Evolutionary conservation across 176 grass and related monocot species (phyloP).

Genomic region (Juncus effusus): DNA sequence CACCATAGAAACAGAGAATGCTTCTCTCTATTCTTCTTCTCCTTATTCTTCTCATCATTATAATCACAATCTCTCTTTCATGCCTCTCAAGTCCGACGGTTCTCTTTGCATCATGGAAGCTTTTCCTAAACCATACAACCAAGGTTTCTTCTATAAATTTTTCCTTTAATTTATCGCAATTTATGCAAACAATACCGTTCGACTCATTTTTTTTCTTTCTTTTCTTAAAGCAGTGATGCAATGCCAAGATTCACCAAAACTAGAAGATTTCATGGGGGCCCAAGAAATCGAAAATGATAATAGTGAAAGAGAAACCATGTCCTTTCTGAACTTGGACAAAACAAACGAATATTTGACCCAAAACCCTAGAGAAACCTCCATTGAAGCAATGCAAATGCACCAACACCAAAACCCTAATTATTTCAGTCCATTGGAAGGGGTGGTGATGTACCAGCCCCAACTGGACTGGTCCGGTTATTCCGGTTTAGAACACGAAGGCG

Average conservation of each 20-base stretch:
- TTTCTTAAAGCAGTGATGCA: constrained; percentile 59
- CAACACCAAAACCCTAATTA: constrained; percentile 45
- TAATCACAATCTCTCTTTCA: constrained; percentile 39
- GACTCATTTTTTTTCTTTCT: constrained; percentile 3
- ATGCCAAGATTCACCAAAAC: constrained; percentile 63
- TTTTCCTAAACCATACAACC: constrained; percentile 35
- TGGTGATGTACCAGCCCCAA: constrained; percentile 47
- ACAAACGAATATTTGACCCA: constrained; percentile 56
- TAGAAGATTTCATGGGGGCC: constrained; percentile 94
- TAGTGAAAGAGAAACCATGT: constrained; percentile 43
- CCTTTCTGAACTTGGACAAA: constrained; percentile 37
- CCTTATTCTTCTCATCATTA: constrained; percentile 67
- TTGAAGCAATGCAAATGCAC: constrained; percentile 22
- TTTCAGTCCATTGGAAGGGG: constrained; percentile 60
- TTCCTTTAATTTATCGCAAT: background rate
- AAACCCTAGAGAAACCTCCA: constrained; percentile 29
- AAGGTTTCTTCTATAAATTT: constrained; percentile 32
- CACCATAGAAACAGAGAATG: constrained; percentile 44
- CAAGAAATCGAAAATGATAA: constrained; percentile 25
- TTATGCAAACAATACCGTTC: constrained; percentile 3
- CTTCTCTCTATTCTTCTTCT: constrained; percentile 57
- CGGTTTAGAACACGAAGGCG: background rate
- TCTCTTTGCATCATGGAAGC: constrained; percentile 79
- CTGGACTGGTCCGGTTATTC: constrained; percentile 25
- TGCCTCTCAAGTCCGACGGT: constrained; percentile 77